Conservation (phyloP, 129 eudicot species). For the Flaveria trinervia region DNA sequence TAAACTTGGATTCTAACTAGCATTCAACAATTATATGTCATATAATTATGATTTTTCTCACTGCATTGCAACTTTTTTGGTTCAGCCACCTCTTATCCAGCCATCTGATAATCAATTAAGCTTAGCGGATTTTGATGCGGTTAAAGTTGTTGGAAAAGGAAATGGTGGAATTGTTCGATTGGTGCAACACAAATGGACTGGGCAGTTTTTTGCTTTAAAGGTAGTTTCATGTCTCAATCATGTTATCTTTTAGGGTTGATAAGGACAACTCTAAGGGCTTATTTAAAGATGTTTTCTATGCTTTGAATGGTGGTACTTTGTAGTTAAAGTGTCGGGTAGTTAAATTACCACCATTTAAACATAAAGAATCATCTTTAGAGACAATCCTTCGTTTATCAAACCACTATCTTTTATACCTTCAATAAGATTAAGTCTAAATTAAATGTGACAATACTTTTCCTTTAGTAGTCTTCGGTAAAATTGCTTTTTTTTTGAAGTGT, state of each 20-base stretch:
- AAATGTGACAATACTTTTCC: conserved; percentile 3
- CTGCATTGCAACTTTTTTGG: conserved; percentile 20
- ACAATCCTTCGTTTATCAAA: neutral
- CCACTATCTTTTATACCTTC: conserved; percentile 6
- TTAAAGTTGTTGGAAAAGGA: conserved; percentile 93
- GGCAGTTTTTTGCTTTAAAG: conserved; percentile 98
- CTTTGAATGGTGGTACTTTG: neutral
- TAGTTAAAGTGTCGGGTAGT: conserved; percentile 5
- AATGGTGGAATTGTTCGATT: conserved; percentile 94
- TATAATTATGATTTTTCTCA: conserved; percentile 8
- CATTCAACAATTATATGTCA: conserved; percentile 1
- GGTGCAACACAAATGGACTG: conserved; percentile 98
- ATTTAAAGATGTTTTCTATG: neutral
- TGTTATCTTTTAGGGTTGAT: neutral
- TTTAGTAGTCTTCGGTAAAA: neutral
- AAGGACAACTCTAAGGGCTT: neutral
- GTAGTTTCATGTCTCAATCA: conserved; percentile 38
- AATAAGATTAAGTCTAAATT: neutral
- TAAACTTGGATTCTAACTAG: neutral
- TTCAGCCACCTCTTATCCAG: conserved; percentile 86
- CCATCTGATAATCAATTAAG: conserved; percentile 89
- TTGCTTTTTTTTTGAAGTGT: neutral
- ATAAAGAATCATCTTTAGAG: neutral
- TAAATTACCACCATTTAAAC: neutral
- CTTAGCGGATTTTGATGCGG: conserved; percentile 91